phyloP scores from a whole-genome alignment of 768 basidiomycete genomes.

The Suillus occidentalis region DNA sequence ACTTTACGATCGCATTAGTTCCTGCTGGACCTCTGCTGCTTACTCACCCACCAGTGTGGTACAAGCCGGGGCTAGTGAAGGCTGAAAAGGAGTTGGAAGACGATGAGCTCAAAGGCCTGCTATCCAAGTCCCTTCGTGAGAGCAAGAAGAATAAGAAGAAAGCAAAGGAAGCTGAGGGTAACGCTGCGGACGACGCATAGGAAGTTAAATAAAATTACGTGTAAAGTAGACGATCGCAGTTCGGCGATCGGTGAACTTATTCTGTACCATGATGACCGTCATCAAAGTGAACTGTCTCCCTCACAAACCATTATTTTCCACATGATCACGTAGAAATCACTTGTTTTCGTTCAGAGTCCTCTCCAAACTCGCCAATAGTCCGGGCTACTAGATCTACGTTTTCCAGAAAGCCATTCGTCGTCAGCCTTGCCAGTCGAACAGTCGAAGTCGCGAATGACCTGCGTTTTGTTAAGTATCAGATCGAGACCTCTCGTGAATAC shows the following conservation, averaged over 20 bases:
- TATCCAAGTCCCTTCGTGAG: constrained; percentile 81
- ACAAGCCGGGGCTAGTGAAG: constrained; percentile 88
- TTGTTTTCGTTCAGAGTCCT: constrained; percentile 48
- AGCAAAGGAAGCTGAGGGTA: constrained; percentile 53
- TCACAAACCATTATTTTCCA: constrained; percentile 12
- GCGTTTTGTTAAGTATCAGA: neutral
- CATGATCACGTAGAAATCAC: neutral
- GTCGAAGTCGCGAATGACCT: constrained; percentile 80
- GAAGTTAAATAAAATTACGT: neutral
- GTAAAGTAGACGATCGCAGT: constrained; percentile 14
- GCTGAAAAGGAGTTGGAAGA: constrained; percentile 88
- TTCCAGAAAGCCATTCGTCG: constrained; percentile 85
- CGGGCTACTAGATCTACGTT: constrained; percentile 84
- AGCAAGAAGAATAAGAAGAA: constrained; percentile 92
- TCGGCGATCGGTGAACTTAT: constrained; percentile 13
- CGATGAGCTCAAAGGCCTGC: constrained; percentile 75
- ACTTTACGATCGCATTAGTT: constrained; percentile 93
- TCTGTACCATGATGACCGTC: constrained; percentile 17
- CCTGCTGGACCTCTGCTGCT: constrained; percentile 87
- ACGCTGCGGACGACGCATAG: constrained; percentile 2
- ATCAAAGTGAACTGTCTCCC: constrained; percentile 7
- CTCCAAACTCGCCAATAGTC: constrained; percentile 79
- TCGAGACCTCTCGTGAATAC: constrained; percentile 28
- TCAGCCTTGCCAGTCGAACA: constrained; percentile 79
- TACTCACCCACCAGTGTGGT: constrained; percentile 89